Conservation (phyloP, 345 rosid species). For the Linum tenue region DNA sequence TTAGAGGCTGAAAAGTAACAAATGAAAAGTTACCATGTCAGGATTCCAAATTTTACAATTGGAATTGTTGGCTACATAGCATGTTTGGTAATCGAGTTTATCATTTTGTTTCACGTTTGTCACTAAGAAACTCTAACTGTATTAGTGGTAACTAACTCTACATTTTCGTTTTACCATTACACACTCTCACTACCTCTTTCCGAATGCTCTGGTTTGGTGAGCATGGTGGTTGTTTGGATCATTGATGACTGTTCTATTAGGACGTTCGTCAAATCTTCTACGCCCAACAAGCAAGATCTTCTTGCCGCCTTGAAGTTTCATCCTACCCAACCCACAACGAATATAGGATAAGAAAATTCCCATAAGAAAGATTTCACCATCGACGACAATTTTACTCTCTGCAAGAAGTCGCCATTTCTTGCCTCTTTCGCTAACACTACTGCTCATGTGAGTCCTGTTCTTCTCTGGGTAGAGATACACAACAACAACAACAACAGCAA, state of each 20-base stretch:
- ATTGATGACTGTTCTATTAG: constrained; percentile 50
- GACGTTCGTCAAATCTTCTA: constrained; percentile 49
- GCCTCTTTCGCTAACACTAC: background rate
- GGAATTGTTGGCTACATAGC: too few relatives aligned
- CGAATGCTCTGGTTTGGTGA: constrained; percentile 50
- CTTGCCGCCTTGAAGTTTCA: background rate
- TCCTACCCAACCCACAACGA: background rate
- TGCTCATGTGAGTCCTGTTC: background rate
- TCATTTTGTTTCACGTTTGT: too few relatives aligned
- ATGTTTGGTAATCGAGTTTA: too few relatives aligned
- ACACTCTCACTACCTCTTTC: too few relatives aligned
- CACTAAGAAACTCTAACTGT: too few relatives aligned
- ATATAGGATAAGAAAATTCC: background rate
- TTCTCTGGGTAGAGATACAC: background rate
- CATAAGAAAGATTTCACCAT: background rate
- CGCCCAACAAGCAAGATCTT: constrained; percentile 26
- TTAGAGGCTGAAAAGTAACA: too few relatives aligned
- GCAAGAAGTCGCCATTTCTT: background rate
- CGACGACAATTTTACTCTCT: constrained; percentile 13
- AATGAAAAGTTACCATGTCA: too few relatives aligned
- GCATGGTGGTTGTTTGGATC: constrained; percentile 64
- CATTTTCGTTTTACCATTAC: too few relatives aligned
- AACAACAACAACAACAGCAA: background rate
- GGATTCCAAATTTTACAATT: too few relatives aligned
- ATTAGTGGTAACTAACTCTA: too few relatives aligned